Conservation (phyloP, 805 yeast genomes). For the Saccharomyces mikatae region DNA sequence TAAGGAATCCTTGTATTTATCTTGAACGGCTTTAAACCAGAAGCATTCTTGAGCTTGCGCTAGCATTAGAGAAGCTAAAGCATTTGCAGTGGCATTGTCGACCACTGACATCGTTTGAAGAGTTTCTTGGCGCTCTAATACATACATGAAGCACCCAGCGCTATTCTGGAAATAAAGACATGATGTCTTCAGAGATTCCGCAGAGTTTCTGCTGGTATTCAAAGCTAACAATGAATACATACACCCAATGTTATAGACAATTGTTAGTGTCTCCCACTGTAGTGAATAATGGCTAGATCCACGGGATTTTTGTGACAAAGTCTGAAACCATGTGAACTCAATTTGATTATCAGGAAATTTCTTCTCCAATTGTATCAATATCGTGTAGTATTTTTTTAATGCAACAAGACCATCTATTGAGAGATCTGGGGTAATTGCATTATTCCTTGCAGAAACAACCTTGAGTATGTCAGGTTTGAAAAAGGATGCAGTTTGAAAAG, state of each 20-base stretch:
- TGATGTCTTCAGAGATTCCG: conserved; percentile 52
- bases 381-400: conserved; percentile 40
- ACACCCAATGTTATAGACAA: conserved; percentile 64
- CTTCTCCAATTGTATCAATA: conserved; percentile 35
- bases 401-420: conserved; percentile 32
- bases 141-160: conserved; percentile 53
- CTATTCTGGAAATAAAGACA: conserved; percentile 61
- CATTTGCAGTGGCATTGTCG: conserved; percentile 40
- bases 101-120: conserved; percentile 26
- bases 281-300: conserved; percentile 45
- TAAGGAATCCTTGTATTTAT: conserved; percentile 44
- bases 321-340: conserved; percentile 66
- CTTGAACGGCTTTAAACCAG: conserved; percentile 59
- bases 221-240: conserved; percentile 50
- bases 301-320: conserved; percentile 48
- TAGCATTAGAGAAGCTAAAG: conserved; percentile 47
- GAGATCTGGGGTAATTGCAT: conserved; percentile 31
- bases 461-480: conserved; percentile 37
- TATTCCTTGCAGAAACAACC: conserved; percentile 38
- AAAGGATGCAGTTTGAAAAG: conserved; percentile 37
- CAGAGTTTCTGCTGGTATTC: conserved; percentile 35
- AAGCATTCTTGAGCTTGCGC: conserved; percentile 86
- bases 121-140: conserved; percentile 18
- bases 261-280: conserved; percentile 51
- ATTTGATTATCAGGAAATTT: conserved; percentile 61